Conservation (phyloP, 176 grass and related monocot species). For the Bromus sterilis region DNA sequence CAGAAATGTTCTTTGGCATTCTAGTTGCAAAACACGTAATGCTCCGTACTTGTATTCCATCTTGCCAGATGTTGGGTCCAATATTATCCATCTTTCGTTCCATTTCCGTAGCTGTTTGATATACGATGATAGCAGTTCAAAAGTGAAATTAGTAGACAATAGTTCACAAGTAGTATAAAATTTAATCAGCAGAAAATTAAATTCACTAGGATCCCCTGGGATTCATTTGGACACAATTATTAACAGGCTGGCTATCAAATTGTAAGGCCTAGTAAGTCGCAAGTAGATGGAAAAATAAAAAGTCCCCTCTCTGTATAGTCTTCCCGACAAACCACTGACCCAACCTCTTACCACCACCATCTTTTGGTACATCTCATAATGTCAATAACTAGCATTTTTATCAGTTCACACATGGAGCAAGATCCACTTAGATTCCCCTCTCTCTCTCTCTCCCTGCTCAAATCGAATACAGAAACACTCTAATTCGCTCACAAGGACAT, state of each 20-base stretch:
- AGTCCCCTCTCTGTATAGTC: background rate
- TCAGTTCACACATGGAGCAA: background rate
- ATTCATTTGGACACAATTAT: background rate
- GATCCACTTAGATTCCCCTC: background rate
- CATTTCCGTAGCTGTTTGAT: slow-evolving; percentile 80
- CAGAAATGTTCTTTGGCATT: background rate
- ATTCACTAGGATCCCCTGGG: background rate
- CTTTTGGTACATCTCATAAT: background rate
- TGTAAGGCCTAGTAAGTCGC: background rate
- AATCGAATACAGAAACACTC: background rate
- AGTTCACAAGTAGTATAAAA: background rate
- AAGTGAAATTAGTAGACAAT: background rate
- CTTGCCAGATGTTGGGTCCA: slow-evolving; percentile 91
- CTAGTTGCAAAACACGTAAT: slow-evolving; percentile 1
- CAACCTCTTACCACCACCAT: background rate
- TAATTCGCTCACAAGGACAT: background rate
- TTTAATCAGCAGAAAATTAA: background rate
- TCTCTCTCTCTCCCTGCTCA: background rate
- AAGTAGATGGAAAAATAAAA: background rate
- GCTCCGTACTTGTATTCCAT: slow-evolving; percentile 97
- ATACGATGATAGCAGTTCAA: background rate
- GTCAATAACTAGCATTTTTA: background rate
- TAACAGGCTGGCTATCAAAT: background rate
- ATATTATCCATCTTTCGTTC: slow-evolving; percentile 94
- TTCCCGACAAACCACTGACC: background rate